Base-by-base conservation (phyloP, 495 filamentous ascomycete species). In the Diplogelasinospora grovesii region DNA sequence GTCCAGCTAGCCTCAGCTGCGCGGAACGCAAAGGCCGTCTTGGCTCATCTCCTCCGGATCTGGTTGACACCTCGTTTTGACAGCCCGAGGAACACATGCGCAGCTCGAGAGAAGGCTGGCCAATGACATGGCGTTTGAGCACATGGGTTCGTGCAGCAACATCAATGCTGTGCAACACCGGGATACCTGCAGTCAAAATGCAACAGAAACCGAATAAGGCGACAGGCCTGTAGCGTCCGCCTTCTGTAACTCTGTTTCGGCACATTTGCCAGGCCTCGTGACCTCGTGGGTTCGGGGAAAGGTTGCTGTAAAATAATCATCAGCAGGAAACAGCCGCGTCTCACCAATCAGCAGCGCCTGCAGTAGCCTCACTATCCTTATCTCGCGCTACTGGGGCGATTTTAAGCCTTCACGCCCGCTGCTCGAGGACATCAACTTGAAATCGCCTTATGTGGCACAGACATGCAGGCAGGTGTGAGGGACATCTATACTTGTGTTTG, bases 261-360 rank as follows among this genome's bases (percentile, higher is more conserved):
- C 31, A 28, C 11, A 9, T 37, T 25, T 22, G 37, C 28, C 18
- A 22, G 18, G 36, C 44, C 36, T 41, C 37, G 37, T 46, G 44
- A 36, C 45, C 39, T 8, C 27, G 8, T 29, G 42, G 40, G 39
- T 29, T 36, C 30, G 39, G 30, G 24, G 45, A 34, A 57, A 61
- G 53, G 41, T 21, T 57, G 51, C 48, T 61, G 65, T 69, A 53
- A 69, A 65, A 60, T 45, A 66, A 68, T 69, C 56, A 57, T 59
- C 61, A 66, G 48, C 60, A 62, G 40, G 46, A 62, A 63, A 59
- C 52, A 48, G 44, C 40, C 16, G 36, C 33, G 39, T 26, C 37
- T 48, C 30, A 49, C 66, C 63, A 69, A 69, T 66, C 54, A 65
- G 43, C 22, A 11, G 3, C 39, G 5, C 38, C 23, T 21, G 26